Percentiles rank a stretch among this genome's conserved stretches.
Conservation (phyloP, 1,139 yeast genomes). For the Candida freyschussii region DNA sequence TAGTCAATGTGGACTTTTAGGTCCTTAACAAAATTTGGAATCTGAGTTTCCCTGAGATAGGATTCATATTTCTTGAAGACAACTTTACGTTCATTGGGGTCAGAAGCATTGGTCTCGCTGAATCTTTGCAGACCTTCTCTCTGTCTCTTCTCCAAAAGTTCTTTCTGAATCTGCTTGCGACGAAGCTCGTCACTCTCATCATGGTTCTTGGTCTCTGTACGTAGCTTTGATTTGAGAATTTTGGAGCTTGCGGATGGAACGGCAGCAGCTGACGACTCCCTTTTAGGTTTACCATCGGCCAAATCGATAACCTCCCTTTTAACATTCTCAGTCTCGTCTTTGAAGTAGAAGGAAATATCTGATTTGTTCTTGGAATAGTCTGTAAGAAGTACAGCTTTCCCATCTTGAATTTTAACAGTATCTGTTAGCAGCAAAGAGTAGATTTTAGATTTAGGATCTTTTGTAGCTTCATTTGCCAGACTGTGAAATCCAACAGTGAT, state of each 20-base stretch:
- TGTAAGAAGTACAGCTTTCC: conserved; percentile 63
- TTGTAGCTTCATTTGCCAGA: conserved; percentile 38
- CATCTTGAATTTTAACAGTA: conserved; percentile 66
- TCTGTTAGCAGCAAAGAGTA: conserved; percentile 81
- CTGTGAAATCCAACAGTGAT: conserved; percentile 75
- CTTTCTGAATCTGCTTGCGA: conserved; percentile 77
- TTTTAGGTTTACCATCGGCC: conserved; percentile 24
- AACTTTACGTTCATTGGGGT: conserved; percentile 60
- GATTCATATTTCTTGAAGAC: conserved; percentile 91
- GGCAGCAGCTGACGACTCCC: conserved; percentile 18
- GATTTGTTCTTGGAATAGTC: conserved; percentile 67
- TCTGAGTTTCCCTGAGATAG: conserved; percentile 86
- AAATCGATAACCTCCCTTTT: conserved; percentile 31
- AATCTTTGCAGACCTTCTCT: conserved; percentile 79
- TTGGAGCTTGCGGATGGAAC: conserved; percentile 36
- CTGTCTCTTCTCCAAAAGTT: conserved; percentile 78
- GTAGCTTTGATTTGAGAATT: conserved; percentile 71
- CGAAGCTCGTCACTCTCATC: conserved; percentile 81
- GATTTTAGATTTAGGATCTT: conserved; percentile 42
- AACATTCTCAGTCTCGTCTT: conserved; percentile 50
- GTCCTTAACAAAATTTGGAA: conserved; percentile 79
- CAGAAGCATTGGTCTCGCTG: conserved; percentile 69
- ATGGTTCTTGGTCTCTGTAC: conserved; percentile 69
- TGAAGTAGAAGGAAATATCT: conserved; percentile 80
- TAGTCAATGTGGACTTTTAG: conserved; percentile 82